Base-by-base conservation (phyloP, 2,329 filamentous ascomycete species). In the Alternaria burnsii region DNA sequence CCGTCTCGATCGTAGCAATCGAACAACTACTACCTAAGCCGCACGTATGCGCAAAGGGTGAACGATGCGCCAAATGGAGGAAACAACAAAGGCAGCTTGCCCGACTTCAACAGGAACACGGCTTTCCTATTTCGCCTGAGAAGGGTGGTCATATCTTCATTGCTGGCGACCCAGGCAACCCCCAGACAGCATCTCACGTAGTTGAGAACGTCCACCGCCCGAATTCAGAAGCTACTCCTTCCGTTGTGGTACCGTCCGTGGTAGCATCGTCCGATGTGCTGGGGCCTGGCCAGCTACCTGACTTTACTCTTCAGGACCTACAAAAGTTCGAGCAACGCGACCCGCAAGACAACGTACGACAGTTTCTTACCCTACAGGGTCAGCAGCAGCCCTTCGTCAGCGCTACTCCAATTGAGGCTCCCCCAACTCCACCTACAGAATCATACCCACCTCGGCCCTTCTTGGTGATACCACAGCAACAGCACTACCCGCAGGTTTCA, bases 201-300 rank as follows among this genome's bases (percentile, higher is more conserved):
- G 74, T 85, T 57, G 75, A 82, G 79, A 72, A 84, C 72, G 70
- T 87, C 83, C 78, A 86, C 65, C 88, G 90, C 43, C 91, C 92
- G 11, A 83, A 88, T 26, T 94, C 92, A 6, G 90, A 95, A 69
- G 87, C 87, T 20, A 87, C 90, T 4, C 91, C 91, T 10, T 72
- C 70, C 32, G 56, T 67, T 12, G 55, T 72, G 16, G 70, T 68
- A 16, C 70, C 70, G 12, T 97, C 94, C 1, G 85, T 97, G 10
- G 90, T 97, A 53, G 94, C 94, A 26, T 97, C 94, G 1, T 97
- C 94, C 1, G 94, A 97, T 78, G 86, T 96, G 11, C 85, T 98
- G 64, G 94, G 93, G 3, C 90, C 91, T 6, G 86, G 86, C 8
- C 78, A 85, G 36, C 76, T 89, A 12, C 85, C 90, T 22, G 84